These are phyloP conservation scores for Phycomyces nitens DNA, from an alignment of 192 early-diverging fungal species.

Conservation along the genomic window DNA sequence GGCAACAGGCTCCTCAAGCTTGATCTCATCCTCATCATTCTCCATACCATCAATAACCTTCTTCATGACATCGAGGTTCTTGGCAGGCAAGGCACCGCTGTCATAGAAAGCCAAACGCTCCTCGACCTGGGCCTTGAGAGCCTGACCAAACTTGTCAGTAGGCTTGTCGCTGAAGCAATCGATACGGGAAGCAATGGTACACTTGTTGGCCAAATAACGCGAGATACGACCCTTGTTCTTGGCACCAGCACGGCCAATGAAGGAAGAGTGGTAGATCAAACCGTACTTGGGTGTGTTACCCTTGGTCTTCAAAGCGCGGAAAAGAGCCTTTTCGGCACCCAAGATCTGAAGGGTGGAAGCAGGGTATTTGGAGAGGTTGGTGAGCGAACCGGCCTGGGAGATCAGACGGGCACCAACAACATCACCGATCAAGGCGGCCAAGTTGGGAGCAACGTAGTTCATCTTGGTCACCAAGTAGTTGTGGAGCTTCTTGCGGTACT, in stretches of 20 bases:
- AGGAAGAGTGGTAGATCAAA: conserved; percentile 94
- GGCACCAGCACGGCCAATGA: conserved; percentile 91
- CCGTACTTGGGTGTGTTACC: conserved; percentile 99
- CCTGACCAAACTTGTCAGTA: conserved; percentile 88
- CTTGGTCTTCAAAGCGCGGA: conserved; percentile 98
- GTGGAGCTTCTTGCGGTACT: conserved; percentile 93
- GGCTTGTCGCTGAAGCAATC: conserved; percentile 93
- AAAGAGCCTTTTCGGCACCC: conserved; percentile 99
- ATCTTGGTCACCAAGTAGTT: conserved; percentile 93
- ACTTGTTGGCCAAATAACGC: conserved; percentile 98
- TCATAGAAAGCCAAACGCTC: conserved; percentile 95
- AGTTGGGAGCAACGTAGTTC: conserved; percentile 94
- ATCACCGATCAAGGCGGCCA: conserved; percentile 93
- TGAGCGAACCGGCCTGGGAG: conserved; percentile 93
- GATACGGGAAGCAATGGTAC: conserved; percentile 92
- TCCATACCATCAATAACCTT: conserved; percentile 65
- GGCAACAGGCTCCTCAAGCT: conserved; percentile 3
- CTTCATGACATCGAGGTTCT: conserved; percentile 95
- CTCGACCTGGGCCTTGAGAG: conserved; percentile 92
- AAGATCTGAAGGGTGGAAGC: conserved; percentile 98
- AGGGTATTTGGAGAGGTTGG: conserved; percentile 97
- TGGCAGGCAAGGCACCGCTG: conserved; percentile 76
- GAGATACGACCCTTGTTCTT: conserved; percentile 99
- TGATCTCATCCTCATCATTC: conserved; percentile 41
- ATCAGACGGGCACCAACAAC: conserved; percentile 98